phyloP scores from a whole-genome alignment of 1,139 yeast species.

The Taphrina deformans region DNA sequence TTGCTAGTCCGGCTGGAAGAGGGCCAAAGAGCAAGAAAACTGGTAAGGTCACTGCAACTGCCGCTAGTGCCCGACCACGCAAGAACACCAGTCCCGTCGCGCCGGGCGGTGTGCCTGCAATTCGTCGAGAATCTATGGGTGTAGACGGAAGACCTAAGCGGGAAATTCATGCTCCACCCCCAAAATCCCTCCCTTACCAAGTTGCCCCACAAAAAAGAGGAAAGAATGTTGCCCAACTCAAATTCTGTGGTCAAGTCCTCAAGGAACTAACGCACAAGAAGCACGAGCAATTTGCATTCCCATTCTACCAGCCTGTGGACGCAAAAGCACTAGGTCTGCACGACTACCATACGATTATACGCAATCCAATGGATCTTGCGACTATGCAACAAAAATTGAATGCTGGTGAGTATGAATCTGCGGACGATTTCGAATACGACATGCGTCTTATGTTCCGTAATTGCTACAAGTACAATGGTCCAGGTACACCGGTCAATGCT shows the following conservation, averaged over 20 bases:
- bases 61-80: slow-evolving; percentile 7
- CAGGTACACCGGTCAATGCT: slow-evolving; percentile 89
- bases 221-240: slow-evolving; percentile 84
- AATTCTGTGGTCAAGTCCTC: slow-evolving; percentile 78
- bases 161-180: slow-evolving; percentile 93
- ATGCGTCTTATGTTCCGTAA: slow-evolving; percentile 78
- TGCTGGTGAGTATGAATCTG: slow-evolving; percentile 83
- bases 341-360: slow-evolving; percentile 76
- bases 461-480: slow-evolving; percentile 91
- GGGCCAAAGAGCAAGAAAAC: slow-evolving; percentile 40
- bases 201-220: slow-evolving; percentile 88
- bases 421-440: slow-evolving; percentile 83
- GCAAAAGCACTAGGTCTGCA: slow-evolving; percentile 93
- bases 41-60: slow-evolving; percentile 39
- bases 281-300: slow-evolving; percentile 80
- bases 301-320: slow-evolving; percentile 91
- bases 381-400: slow-evolving; percentile 77
- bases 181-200: slow-evolving; percentile 82
- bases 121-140: slow-evolving; percentile 64
- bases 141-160: slow-evolving; percentile 82
- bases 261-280: slow-evolving; percentile 82
- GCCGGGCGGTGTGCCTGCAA: slow-evolving; percentile 57
- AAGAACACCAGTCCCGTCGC: slow-evolving; percentile 9
- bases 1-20: not conserved
- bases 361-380: slow-evolving; percentile 92